Conservation (phyloP, 345 rosid species). For the Heritiera fomes region DNA sequence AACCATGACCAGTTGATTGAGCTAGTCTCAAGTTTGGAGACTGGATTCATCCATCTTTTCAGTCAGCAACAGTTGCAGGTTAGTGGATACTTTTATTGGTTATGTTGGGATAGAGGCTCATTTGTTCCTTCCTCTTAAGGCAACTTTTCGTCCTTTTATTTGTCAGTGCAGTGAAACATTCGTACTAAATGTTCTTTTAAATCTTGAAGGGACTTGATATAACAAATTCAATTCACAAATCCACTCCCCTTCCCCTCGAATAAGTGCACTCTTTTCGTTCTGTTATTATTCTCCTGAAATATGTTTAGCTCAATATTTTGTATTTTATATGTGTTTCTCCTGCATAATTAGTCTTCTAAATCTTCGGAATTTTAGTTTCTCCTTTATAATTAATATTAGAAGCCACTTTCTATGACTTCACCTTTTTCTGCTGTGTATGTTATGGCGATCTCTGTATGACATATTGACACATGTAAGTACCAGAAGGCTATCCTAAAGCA, state of each 20-base stretch:
- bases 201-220: neutral
- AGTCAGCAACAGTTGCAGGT: conserved; percentile 95
- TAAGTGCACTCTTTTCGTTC: neutral
- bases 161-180: conserved; percentile 8
- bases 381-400: neutral
- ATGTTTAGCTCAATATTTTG: neutral
- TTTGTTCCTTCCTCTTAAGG: neutral
- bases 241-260: neutral
- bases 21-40: conserved; percentile 67
- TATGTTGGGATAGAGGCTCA: neutral
- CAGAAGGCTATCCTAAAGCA: neutral
- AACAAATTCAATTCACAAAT: neutral
- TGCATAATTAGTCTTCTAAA: neutral
- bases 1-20: conserved; percentile 78
- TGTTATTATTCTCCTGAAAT: neutral
- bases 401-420: neutral
- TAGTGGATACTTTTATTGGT: conserved; percentile 15
- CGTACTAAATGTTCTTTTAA: neutral
- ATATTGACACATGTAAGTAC: neutral
- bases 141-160: neutral
- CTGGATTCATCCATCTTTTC: conserved; percentile 72
- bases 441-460: neutral
- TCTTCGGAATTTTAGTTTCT: neutral
- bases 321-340: neutral
- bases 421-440: neutral